These are phyloP conservation scores for Grosmannia serpens DNA, from an alignment of 2,329 filamentous ascomycete species.

Conservation along the genomic window DNA sequence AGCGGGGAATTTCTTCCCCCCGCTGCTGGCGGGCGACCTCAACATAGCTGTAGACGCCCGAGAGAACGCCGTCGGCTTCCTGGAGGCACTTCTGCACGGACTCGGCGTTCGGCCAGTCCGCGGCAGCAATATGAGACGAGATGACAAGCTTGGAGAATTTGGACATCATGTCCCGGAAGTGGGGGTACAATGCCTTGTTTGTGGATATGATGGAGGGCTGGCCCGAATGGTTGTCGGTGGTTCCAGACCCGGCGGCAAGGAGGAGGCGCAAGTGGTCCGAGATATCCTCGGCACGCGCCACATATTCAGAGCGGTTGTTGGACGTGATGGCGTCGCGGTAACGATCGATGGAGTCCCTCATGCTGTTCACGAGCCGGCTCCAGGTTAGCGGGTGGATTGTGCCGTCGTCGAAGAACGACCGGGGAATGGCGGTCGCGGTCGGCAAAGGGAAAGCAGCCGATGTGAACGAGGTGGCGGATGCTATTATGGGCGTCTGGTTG, in stretches of 20 bases:
- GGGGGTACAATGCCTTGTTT: conserved; percentile 92
- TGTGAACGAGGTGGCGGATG: conserved; percentile 51
- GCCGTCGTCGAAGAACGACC: conserved; percentile 87
- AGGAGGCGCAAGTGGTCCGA: conserved; percentile 90
- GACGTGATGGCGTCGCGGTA: conserved; percentile 85
- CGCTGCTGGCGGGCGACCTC: conserved; percentile 89
- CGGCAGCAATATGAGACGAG: conserved; percentile 92
- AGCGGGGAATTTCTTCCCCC: conserved; percentile 83
- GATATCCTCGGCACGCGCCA: conserved; percentile 90
- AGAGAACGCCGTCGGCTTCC: conserved; percentile 91
- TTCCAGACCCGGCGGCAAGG: conserved; percentile 90
- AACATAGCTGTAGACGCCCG: conserved; percentile 92
- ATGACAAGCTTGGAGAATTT: conserved; percentile 98
- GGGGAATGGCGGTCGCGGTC: conserved; percentile 52
- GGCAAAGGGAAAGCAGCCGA: conserved; percentile 45
- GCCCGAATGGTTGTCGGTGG: conserved; percentile 96
- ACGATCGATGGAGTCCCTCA: conserved; percentile 79
- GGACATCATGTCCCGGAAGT: conserved; percentile 99
- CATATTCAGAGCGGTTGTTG: conserved; percentile 78
- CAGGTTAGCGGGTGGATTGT: conserved; percentile 71
- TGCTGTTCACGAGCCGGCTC: conserved; percentile 82
- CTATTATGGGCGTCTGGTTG: conserved; percentile 36
- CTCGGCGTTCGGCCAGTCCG: conserved; percentile 89
- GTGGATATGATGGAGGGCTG: conserved; percentile 99
- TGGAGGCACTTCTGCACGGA: conserved; percentile 91